Percentiles rank a stretch among this genome's conserved stretches.
These are phyloP conservation scores for Amanita pallidorosea DNA, from an alignment of 768 basidiomycete genomes.

Conservation along the genomic window DNA sequence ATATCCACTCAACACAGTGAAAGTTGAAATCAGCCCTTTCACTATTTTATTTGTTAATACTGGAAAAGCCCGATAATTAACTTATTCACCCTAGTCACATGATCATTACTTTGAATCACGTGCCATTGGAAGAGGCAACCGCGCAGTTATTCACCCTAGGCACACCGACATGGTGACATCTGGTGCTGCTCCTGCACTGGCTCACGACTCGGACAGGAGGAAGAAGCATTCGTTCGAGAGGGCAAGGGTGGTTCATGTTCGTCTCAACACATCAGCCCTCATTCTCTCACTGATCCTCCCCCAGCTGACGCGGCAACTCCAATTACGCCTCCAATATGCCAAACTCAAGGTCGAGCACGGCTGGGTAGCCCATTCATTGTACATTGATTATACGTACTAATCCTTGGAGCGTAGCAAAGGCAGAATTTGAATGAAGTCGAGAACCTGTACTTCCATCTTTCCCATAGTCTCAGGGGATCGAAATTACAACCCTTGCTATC, in stretches of 20 bases:
- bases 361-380: constrained; percentile 41
- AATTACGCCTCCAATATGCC: constrained; percentile 68
- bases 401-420: constrained; percentile 41
- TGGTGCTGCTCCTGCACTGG: constrained; percentile 17
- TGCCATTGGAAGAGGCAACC: constrained; percentile 2
- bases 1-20: no score
- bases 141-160: background rate
- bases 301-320: constrained; percentile 62
- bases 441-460: constrained; percentile 72
- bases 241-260: constrained; percentile 47
- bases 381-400: background rate
- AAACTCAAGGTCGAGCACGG: constrained; percentile 73
- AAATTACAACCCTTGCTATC: background rate
- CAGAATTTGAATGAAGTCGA: constrained; percentile 76
- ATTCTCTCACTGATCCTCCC: background rate
- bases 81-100: no score
- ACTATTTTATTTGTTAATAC: no score
- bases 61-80: no score
- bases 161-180: constrained; percentile 21
- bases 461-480: constrained; percentile 30
- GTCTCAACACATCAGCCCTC: constrained; percentile 10
- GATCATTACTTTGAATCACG: constrained; percentile 10
- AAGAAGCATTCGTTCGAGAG: constrained; percentile 43
- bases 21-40: no score
- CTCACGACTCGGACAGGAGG: constrained; percentile 29